These are phyloP conservation scores for Mycena kentingensis DNA, from an alignment of 768 basidiomycete species.

Conservation along the genomic window DNA sequence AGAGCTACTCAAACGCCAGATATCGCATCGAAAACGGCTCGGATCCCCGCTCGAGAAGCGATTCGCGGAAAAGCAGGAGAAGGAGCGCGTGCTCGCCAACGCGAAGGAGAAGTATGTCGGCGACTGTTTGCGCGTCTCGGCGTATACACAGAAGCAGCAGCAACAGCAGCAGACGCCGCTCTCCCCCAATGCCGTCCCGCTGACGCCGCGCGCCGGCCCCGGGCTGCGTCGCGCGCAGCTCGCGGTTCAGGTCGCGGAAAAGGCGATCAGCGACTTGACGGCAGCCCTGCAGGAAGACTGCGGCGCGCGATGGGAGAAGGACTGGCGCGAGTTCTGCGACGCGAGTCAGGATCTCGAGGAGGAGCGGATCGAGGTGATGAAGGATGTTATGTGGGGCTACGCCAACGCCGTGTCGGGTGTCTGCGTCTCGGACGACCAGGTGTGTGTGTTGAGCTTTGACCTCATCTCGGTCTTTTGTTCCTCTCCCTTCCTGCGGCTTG, in stretches of 20 bases:
- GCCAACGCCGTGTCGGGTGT: constrained; percentile 93
- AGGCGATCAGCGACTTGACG: constrained; percentile 86
- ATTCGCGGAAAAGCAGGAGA: constrained; percentile 84
- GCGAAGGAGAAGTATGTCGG: constrained; percentile 92
- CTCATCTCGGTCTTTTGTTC: not conserved
- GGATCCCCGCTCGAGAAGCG: constrained; percentile 84
- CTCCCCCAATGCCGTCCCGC: constrained; percentile 78
- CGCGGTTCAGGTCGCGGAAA: constrained; percentile 88
- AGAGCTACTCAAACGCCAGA: constrained; percentile 63
- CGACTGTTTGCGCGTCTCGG: constrained; percentile 91
- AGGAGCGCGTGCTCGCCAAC: constrained; percentile 83
- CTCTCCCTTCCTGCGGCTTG: not conserved
- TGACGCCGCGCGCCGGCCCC: too few species aligned
- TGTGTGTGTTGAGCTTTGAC: constrained; percentile 36
- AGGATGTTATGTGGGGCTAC: constrained; percentile 93
- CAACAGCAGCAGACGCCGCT: constrained; percentile 92
- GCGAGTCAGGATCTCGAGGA: constrained; percentile 95
- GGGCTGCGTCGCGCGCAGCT: constrained; percentile 80
- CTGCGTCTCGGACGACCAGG: constrained; percentile 94
- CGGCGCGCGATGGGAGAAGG: constrained; percentile 76
- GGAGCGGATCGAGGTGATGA: constrained; percentile 88
- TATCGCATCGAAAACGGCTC: constrained; percentile 69
- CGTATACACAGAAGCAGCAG: constrained; percentile 88
- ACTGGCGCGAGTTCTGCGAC: constrained; percentile 95
- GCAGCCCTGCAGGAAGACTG: constrained; percentile 73